Evolutionary conservation across 306 rosid genomes (phyloP).

Genomic region (Fragaria nilgerrensis): DNA sequence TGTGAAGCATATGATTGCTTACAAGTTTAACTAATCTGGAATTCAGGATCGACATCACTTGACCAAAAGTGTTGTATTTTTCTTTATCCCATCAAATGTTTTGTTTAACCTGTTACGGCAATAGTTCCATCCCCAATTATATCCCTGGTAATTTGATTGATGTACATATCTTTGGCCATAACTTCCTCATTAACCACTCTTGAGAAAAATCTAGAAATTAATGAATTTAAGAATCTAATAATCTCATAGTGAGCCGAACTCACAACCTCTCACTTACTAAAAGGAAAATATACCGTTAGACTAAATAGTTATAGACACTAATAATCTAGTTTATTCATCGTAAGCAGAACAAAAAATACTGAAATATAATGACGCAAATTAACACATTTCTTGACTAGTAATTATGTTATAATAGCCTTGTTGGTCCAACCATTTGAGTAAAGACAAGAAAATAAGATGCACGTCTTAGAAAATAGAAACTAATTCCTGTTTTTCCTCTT

Average conservation of each 20-base stretch:
- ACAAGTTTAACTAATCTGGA: not conserved
- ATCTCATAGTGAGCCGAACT: too few species aligned
- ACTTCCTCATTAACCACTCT: too few species aligned
- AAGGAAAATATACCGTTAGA: fast-evolving
- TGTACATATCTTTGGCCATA: too few species aligned
- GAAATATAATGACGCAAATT: too few species aligned
- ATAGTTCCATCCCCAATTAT: too few species aligned
- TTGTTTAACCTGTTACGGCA: not conserved
- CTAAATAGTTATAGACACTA: fast-evolving
- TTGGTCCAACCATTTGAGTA: not conserved
- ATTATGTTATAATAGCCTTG: too few species aligned
- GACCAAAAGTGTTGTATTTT: not conserved
- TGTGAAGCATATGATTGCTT: not conserved
- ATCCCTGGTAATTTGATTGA: too few species aligned
- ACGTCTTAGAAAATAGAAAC: slow-evolving; percentile 5
- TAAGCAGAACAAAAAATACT: too few species aligned
- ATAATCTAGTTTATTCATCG: too few species aligned
- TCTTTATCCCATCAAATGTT: not conserved
- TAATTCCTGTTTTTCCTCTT: slow-evolving; percentile 30
- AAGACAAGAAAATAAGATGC: slow-evolving; percentile 14
- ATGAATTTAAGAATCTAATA: too few species aligned
- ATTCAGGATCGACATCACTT: not conserved
- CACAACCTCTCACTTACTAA: fast-evolving
- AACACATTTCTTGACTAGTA: too few species aligned
- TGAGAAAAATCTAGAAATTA: too few species aligned